Percentiles rank a stretch among this genome's conserved stretches.
phyloP scores from a whole-genome alignment of 2,329 filamentous ascomycete species.

The Myrmaecium sp. region DNA sequence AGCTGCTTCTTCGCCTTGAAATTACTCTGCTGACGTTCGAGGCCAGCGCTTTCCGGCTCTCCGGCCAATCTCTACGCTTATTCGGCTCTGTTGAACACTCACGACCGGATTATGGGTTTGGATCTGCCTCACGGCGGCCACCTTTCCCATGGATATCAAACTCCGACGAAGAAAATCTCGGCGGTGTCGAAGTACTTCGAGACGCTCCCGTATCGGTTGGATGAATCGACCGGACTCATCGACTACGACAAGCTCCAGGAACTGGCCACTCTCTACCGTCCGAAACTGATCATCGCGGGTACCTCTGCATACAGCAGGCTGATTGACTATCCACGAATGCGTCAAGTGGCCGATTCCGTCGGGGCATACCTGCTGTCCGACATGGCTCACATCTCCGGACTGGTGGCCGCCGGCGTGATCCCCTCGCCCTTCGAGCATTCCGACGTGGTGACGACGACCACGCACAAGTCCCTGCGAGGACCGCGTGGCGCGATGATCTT shows the following conservation, averaged over 20 bases:
- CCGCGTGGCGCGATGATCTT: conserved; percentile 99
- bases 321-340: conserved; percentile 94
- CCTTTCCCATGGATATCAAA: conserved; percentile 94
- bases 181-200: conserved; percentile 98
- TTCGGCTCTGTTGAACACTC: conserved; percentile 77
- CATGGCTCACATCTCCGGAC: conserved; percentile 96
- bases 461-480: conserved; percentile 95
- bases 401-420: conserved; percentile 84
- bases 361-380: conserved; percentile 92
- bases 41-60: conserved; percentile 57
- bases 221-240: conserved; percentile 83
- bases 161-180: conserved; percentile 67
- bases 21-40: conserved; percentile 7
- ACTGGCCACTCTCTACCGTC: conserved; percentile 79
- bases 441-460: conserved; percentile 95
- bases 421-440: conserved; percentile 84
- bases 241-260: conserved; percentile 90
- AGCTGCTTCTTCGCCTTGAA: conserved; percentile 1
- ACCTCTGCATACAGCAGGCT: conserved; percentile 96
- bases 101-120: conserved; percentile 92
- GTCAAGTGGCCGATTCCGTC: conserved; percentile 82
- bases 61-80: conserved; percentile 71
- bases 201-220: conserved; percentile 89
- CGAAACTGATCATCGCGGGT: conserved; percentile 89
- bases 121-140: conserved; percentile 94